phyloP scores from a whole-genome alignment of 352 stramenopile species.

The Elongisporangium prolatum region DNA sequence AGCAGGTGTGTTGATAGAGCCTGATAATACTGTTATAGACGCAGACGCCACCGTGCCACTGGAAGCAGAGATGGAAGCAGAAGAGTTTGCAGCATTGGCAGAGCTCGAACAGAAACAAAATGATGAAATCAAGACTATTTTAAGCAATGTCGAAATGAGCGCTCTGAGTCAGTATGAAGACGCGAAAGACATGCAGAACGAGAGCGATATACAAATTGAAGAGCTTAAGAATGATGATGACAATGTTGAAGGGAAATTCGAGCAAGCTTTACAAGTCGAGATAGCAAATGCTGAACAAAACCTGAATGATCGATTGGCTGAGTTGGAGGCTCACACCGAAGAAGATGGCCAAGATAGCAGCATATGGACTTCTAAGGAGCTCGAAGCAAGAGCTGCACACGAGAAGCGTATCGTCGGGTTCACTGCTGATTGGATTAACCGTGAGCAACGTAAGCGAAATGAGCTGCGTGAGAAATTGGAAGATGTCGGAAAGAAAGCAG shows the following conservation, averaged over 20 bases:
- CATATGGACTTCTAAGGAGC: background rate
- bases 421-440: background rate
- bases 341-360: background rate
- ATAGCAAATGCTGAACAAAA: background rate
- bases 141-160: background rate
- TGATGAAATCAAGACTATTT: background rate
- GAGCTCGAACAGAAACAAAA: background rate
- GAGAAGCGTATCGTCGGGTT: background rate
- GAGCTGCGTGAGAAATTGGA: background rate
- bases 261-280: background rate
- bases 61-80: background rate
- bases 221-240: background rate
- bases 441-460: background rate
- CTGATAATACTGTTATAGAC: background rate
- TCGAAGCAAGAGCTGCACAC: background rate
- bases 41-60: background rate
- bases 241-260: background rate
- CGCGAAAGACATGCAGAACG: background rate
- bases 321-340: background rate
- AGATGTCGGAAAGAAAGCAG: slow-evolving; percentile 2
- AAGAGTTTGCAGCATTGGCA: background rate
- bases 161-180: background rate
- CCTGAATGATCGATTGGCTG: background rate
- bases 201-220: background rate
- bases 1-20: background rate